phyloP scores from a whole-genome alignment of 345 rosid genomes.

The Syzygium oleosum region DNA sequence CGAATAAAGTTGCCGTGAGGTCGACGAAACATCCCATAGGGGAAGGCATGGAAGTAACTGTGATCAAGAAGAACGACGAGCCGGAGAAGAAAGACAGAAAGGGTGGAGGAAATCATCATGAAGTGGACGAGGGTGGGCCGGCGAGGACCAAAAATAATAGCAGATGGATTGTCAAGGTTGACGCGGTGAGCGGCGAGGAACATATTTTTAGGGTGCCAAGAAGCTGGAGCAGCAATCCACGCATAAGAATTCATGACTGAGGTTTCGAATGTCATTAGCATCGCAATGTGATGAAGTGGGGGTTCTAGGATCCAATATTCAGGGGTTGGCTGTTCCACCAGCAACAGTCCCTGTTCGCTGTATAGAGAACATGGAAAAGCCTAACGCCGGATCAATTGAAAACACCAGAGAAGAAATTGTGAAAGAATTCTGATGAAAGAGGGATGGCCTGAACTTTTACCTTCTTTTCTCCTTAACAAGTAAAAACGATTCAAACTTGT shows the following conservation, averaged over 20 bases:
- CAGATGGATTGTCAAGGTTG: slow-evolving; percentile 27
- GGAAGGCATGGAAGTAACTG: slow-evolving; percentile 37
- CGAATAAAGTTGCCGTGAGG: slow-evolving; percentile 21
- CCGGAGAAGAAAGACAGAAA: slow-evolving; percentile 1
- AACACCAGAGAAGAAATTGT: background rate
- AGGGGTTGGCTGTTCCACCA: background rate
- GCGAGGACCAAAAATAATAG: slow-evolving; percentile 12
- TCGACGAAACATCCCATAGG: slow-evolving; percentile 33
- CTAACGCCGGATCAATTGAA: background rate
- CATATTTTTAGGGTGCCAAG: slow-evolving; percentile 35
- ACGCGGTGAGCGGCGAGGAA: slow-evolving; percentile 39
- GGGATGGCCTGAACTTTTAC: background rate
- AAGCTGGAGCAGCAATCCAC: background rate
- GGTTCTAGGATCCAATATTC: background rate
- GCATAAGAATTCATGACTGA: background rate
- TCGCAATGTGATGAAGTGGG: background rate
- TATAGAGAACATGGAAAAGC: background rate
- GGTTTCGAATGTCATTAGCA: background rate
- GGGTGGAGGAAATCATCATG: background rate
- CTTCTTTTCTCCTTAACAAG: background rate
- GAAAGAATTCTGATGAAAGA: background rate
- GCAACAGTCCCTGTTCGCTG: background rate
- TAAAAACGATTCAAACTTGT: background rate
- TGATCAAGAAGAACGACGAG: slow-evolving; percentile 12
- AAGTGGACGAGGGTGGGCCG: background rate